A percentile compares a stretch with the other conserved stretches of the same genome.
Evolutionary conservation across 495 filamentous ascomycete genomes (phyloP).

Genomic region (Collariella sp.): DNA sequence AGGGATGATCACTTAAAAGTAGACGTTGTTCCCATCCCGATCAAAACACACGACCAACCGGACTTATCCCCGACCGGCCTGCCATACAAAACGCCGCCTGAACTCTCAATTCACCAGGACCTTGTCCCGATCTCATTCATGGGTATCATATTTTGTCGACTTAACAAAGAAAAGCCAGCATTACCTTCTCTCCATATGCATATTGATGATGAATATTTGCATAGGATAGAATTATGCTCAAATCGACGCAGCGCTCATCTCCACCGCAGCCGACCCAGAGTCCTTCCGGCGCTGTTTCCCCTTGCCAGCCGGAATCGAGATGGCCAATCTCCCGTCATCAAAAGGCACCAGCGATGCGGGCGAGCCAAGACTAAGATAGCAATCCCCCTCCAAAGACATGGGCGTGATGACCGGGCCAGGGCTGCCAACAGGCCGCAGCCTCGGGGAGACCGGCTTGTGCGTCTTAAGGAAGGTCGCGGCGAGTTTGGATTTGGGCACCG

Average conservation of each 20-base stretch:
- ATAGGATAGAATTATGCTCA: not conserved
- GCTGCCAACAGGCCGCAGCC: conserved; percentile 59
- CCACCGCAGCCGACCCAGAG: not conserved
- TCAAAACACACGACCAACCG: too few relatives aligned
- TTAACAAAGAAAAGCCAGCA: not conserved
- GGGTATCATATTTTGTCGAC: conserved; percentile 2
- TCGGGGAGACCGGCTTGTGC: conserved; percentile 51
- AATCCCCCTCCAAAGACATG: conserved; percentile 53
- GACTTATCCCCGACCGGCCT: too few relatives aligned
- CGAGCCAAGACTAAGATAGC: conserved; percentile 44
- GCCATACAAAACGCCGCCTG: not conserved
- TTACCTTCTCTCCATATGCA: not conserved
- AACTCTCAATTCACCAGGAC: not conserved
- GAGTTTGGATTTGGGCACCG: not conserved
- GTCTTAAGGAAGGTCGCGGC: conserved; percentile 17
- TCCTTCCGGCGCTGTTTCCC: not conserved
- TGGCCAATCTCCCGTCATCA: too few relatives aligned
- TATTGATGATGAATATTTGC: not conserved
- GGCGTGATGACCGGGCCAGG: conserved; percentile 75
- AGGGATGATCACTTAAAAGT: too few relatives aligned
- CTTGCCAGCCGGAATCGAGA: not conserved
- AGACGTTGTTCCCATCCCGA: too few relatives aligned
- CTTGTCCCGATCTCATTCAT: not conserved
- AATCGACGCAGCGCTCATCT: not conserved
- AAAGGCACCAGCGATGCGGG: not conserved